phyloP scores from a whole-genome alignment of 768 basidiomycete genomes.

The Leccinum boreale region DNA sequence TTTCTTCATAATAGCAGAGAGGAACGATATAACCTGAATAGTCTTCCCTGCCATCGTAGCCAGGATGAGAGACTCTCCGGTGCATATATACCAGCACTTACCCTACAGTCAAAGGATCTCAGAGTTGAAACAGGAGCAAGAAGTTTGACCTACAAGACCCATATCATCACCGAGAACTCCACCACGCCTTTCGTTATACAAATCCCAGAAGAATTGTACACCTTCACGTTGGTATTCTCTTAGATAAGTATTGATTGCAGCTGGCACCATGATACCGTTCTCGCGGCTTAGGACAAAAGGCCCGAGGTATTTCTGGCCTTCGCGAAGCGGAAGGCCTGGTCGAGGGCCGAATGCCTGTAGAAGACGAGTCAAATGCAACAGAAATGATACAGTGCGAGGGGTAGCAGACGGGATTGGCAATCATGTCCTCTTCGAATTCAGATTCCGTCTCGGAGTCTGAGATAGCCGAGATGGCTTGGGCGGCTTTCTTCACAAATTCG shows the following conservation, averaged over 20 bases:
- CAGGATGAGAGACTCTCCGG: slow-evolving; percentile 1
- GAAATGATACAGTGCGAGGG: background rate
- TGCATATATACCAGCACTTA: slow-evolving; percentile 9
- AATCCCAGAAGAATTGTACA: slow-evolving; percentile 72
- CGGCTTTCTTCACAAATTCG: slow-evolving; percentile 4
- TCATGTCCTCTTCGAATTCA: slow-evolving; percentile 35
- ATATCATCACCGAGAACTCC: slow-evolving; percentile 95
- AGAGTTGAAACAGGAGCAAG: background rate
- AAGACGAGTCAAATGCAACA: background rate
- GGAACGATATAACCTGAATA: slow-evolving; percentile 85
- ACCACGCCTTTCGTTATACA: slow-evolving; percentile 65
- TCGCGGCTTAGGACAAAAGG: slow-evolving; percentile 51
- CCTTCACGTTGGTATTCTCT: slow-evolving; percentile 91
- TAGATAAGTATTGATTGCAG: slow-evolving; percentile 78
- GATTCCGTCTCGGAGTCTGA: slow-evolving; percentile 43
- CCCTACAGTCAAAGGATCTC: slow-evolving; percentile 20
- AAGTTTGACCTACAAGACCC: slow-evolving; percentile 58
- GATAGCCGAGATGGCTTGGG: slow-evolving; percentile 2
- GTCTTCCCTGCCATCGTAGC: slow-evolving; percentile 67
- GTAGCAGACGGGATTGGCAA: slow-evolving; percentile 30
- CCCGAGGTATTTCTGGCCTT: slow-evolving; percentile 40
- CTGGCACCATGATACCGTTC: slow-evolving; percentile 52
- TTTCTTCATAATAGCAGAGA: slow-evolving; percentile 92
- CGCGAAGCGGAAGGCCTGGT: slow-evolving; percentile 51
- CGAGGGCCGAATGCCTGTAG: slow-evolving; percentile 42